Evolutionary conservation across 345 rosid genomes (phyloP), one percentile per base, ranked within the genome.

Genomic region (Zanthoxylum bungeanum): DNA sequence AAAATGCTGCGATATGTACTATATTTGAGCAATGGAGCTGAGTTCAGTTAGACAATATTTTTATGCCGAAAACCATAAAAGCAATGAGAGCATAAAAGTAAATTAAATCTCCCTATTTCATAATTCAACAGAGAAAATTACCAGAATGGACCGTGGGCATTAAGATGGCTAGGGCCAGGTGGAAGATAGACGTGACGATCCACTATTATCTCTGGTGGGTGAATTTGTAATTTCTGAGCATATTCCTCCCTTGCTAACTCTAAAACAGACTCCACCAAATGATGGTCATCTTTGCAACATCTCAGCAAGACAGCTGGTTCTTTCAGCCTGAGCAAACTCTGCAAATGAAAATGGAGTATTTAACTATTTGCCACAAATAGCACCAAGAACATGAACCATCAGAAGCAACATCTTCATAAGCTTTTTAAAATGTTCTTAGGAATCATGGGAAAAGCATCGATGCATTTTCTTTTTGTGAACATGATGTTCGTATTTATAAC

Each of bases 261-360:
- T 64, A 95, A 72, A 55, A 89, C 86, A 27, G 92, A 89, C 63
- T 88, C 89, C 76, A 95, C 93, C 65, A 93, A 79, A 70, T 79
- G 46, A 72, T 78, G 71, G 70, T 96, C 99, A 28, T 89, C 96
- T 75, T 88, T 46, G 60, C 93, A 90, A 58, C 99, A 96, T 46
- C 97, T 98, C 60, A 96, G 75, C 70, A 96, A 82, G 59, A 96
- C 97, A 67, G 98, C 84, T 74, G 98, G 94, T 81, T 96, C 99
- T 80, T 89, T 93, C 80, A 93, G 77, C 74, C 99, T 88, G 71
- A 96, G 88, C 85, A 93, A 87, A 73, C 99, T 86, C 98, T 96
- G 81, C 16, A 78, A 69, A 56, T 7, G 40, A 55, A 66, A 46
- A n/a, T 44, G 24, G 10, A 39, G 11, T 12, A 7, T 61, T 72